Percentiles rank a stretch among this genome's conserved stretches.
Conservation (phyloP, 2,329 filamentous ascomycete species). For the Pezicula rhizophila region DNA sequence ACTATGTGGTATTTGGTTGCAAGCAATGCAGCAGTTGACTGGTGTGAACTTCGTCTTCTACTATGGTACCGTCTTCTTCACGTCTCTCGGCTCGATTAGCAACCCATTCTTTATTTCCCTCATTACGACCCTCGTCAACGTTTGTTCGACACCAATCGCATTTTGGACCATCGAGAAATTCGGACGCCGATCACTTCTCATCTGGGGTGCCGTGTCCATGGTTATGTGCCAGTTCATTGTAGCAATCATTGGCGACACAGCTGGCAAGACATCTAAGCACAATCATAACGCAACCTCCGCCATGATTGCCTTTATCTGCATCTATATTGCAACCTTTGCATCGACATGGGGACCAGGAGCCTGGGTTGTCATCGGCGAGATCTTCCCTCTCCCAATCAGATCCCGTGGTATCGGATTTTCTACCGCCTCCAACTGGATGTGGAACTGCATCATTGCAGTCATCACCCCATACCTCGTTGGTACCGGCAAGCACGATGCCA, state of each 20-base stretch:
- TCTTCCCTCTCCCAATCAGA: slow-evolving; percentile 64
- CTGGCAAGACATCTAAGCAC: slow-evolving; percentile 59
- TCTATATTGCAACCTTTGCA: slow-evolving; percentile 68
- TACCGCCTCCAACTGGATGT: slow-evolving; percentile 85
- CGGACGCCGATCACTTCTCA: slow-evolving; percentile 58
- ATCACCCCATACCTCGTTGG: slow-evolving; percentile 67
- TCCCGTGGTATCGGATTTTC: slow-evolving; percentile 80
- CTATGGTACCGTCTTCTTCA: slow-evolving; percentile 62
- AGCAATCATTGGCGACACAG: slow-evolving; percentile 27
- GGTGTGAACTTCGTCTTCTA: slow-evolving; percentile 93
- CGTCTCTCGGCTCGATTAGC: slow-evolving; percentile 56
- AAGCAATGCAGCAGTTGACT: slow-evolving; percentile 62
- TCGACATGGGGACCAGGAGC: slow-evolving; percentile 60
- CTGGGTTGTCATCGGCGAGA: slow-evolving; percentile 61
- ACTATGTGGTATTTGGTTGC: slow-evolving; percentile 53
- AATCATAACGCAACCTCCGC: slow-evolving; percentile 48
- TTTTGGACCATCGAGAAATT: slow-evolving; percentile 63
- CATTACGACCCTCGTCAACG: slow-evolving; percentile 61
- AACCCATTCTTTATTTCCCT: slow-evolving; percentile 60
- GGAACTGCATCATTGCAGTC: slow-evolving; percentile 68
- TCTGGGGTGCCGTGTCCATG: slow-evolving; percentile 59
- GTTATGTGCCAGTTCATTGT: slow-evolving; percentile 52
- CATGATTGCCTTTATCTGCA: slow-evolving; percentile 64
- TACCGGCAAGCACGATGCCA: slow-evolving; percentile 29
- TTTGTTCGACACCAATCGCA: slow-evolving; percentile 68